Base-by-base conservation (phyloP, 257 asterid species). In the Hygrophila difformis region DNA sequence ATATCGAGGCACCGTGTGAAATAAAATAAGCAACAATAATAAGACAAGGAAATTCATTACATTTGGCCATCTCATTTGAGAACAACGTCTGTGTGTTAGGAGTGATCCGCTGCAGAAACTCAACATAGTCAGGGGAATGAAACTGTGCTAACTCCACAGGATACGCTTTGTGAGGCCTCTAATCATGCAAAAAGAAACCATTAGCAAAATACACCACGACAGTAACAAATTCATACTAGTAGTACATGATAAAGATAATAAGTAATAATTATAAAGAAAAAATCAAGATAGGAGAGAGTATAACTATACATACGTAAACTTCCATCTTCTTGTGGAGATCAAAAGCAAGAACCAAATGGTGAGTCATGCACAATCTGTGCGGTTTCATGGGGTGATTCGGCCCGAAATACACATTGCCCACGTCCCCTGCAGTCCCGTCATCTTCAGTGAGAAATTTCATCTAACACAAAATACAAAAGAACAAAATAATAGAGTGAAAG, bases 381-480 rank as follows among this genome's bases (percentile, higher is more conserved):
- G 99, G 99, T 55, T 91, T 86, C 99, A 86, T 91, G n/a, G 99
- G 99, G 53, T 91, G 99, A 55, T 87, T 86, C 51, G 95, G 89
- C 55, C 99, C 99, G 46, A 91, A 91, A 57, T 86, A 91, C 11
- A 91, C 96, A 43, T 71, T 91, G 18, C 99, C 99, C 18, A 83
- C 99, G 58, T 91, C 99, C 66, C 99, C 99, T 91, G 95, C 60
- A 65, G 51, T 46, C 35, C 43, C 37, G 10, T 52, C 13, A 5
- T 38, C 19, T n/a, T n/a, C n/a, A n/a, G n/a, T n/a, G n/a, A n/a
- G n/a, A n/a, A n/a, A n/a, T n/a, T n/a, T n/a, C n/a, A n/a, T n/a
- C n/a, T n/a, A n/a, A n/a, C n/a, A n/a, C n/a, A n/a, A n/a, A n/a
- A n/a, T n/a, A n/a, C n/a, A n/a, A n/a, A n/a, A n/a, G n/a, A n/a